Conservation (phyloP, 1,139 yeast genomes). For the Petasospora fabianii region DNA sequence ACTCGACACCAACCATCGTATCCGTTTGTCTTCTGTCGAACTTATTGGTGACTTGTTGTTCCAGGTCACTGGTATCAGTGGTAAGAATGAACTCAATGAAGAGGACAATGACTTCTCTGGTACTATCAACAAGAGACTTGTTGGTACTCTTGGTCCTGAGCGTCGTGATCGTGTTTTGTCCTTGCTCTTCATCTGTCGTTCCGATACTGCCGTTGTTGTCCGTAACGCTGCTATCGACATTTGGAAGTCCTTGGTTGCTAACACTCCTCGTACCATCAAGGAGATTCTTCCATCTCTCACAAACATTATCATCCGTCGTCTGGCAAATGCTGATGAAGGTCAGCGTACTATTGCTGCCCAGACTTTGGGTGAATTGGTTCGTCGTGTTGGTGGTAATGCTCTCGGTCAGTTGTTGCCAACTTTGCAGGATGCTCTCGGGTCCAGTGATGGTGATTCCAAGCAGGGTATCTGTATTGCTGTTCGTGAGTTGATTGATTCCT, state of each 20-base stretch:
- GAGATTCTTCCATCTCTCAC: conserved; percentile 87
- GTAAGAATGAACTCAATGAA: conserved; percentile 56
- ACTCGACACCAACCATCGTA: conserved; percentile 78
- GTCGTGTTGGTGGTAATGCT: conserved; percentile 91
- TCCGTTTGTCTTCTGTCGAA: conserved; percentile 90
- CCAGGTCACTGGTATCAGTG: conserved; percentile 88
- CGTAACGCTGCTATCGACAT: conserved; percentile 91
- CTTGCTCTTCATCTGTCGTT: conserved; percentile 84
- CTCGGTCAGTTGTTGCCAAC: conserved; percentile 83
- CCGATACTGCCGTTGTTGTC: conserved; percentile 84
- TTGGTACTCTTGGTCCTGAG: conserved; percentile 79
- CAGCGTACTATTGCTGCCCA: conserved; percentile 90
- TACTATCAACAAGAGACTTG: conserved; percentile 62
- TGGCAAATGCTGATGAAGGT: conserved; percentile 75
- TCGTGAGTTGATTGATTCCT: conserved; percentile 76
- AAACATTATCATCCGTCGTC: conserved; percentile 69
- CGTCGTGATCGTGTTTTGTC: conserved; percentile 87
- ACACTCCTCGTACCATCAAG: conserved; percentile 94
- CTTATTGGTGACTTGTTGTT: conserved; percentile 94
- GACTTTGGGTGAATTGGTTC: conserved; percentile 91
- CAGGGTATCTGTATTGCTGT: conserved; percentile 97
- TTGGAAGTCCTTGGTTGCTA: conserved; percentile 95
- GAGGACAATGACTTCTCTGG: conserved; percentile 56
- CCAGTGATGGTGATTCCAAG: conserved; percentile 73
- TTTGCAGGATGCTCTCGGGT: conserved; percentile 59